phyloP scores from a whole-genome alignment of 176 grass and related monocot genomes.

The Phyllostachys edulis region DNA sequence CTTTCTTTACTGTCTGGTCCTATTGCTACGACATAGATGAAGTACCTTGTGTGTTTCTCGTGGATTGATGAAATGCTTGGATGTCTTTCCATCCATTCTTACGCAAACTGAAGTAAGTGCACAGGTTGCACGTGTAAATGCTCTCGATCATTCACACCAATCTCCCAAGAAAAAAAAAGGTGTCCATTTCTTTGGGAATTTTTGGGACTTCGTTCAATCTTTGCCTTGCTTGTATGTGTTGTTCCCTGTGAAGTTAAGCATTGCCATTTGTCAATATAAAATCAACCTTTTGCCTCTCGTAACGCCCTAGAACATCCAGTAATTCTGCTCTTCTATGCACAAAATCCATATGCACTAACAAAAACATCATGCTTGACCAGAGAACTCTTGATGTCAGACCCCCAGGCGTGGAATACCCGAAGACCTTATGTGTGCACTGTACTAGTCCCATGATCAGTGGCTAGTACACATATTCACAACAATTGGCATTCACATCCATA shows the following conservation, averaged over 20 bases:
- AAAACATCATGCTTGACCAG: not conserved
- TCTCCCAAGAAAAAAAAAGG: not conserved
- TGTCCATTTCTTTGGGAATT: not conserved
- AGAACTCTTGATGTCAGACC: no score
- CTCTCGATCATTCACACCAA: not conserved
- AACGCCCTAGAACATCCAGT: not conserved
- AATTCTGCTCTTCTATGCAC: not conserved
- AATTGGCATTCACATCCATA: no score
- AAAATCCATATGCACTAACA: not conserved
- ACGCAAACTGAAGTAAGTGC: not conserved
- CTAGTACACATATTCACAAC: no score
- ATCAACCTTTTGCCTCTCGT: not conserved
- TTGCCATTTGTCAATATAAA: not conserved
- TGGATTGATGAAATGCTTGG: not conserved
- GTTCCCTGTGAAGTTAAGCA: not conserved
- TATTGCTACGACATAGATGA: not conserved
- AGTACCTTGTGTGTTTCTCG: not conserved
- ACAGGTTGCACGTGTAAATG: not conserved
- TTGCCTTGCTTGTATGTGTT: not conserved
- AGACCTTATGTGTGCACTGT: no score
- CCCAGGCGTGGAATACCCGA: no score
- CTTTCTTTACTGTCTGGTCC: no score
- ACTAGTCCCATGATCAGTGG: no score
- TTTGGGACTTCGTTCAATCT: not conserved
- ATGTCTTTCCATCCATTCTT: not conserved